phyloP scores from a whole-genome alignment of 495 filamentous ascomycete species.

The Hyaloscypha bicolor region DNA sequence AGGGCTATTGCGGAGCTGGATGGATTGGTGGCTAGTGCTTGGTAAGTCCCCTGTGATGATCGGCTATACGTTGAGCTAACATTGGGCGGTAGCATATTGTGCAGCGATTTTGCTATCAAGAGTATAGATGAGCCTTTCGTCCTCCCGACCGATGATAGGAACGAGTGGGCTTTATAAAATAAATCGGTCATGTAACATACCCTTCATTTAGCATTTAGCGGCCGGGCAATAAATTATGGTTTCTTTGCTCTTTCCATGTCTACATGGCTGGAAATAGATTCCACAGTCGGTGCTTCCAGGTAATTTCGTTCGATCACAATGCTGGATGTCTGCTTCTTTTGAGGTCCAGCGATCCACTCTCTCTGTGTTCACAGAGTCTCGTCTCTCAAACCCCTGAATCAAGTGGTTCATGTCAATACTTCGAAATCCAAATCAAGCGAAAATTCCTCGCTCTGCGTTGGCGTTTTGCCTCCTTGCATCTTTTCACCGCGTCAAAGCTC shows the following conservation, averaged over 20 bases:
- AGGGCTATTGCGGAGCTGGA: conserved; percentile 87
- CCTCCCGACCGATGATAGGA: conserved; percentile 62
- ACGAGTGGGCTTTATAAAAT: conserved; percentile 69
- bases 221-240: background rate
- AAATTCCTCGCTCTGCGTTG: no score
- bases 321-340: no score
- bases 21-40: conserved; percentile 76
- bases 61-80: conserved; percentile 6
- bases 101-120: conserved; percentile 91
- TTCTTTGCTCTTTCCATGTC: background rate
- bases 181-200: conserved; percentile 7
- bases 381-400: no score
- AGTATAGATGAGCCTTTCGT: conserved; percentile 92
- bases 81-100: conserved; percentile 66
- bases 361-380: no score
- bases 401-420: no score
- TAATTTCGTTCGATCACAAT: background rate
- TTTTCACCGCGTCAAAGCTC: no score
- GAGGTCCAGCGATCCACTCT: no score
- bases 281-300: background rate
- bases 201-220: conserved; percentile 1
- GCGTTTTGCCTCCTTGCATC: no score
- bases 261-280: background rate
- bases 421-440: no score
- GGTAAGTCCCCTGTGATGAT: conserved; percentile 54